Conservation (phyloP, 768 basidiomycete species). For the Lactarius pseudohatsudake region DNA sequence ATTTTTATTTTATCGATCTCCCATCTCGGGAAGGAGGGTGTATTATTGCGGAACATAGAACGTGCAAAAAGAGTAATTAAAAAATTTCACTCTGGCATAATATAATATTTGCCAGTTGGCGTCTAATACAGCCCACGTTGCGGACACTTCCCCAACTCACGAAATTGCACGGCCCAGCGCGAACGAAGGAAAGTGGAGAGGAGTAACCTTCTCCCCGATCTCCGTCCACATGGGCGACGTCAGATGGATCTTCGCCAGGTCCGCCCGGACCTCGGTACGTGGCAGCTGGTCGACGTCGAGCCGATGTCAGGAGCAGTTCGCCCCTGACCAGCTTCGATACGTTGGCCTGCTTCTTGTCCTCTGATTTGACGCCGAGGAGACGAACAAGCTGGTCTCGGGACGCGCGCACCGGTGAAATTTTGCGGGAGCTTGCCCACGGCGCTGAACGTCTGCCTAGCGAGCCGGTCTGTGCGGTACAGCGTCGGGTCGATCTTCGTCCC, state of each 20-base stretch:
- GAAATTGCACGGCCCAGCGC: too few species aligned
- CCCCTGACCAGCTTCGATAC: constrained; percentile 88
- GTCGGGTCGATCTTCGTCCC: constrained; percentile 97
- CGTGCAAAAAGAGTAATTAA: too few species aligned
- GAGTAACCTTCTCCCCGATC: constrained; percentile 87
- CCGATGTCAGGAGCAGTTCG: constrained; percentile 97
- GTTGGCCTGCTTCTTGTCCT: constrained; percentile 98
- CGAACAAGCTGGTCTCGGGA: constrained; percentile 86
- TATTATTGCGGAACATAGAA: too few species aligned
- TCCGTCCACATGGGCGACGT: constrained; percentile 96
- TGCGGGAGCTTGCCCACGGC: constrained; percentile 88
- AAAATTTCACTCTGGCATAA: too few species aligned
- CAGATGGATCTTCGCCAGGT: constrained; percentile 90
- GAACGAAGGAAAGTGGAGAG: too few species aligned
- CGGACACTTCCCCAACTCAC: too few species aligned
- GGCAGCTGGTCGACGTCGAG: constrained; percentile 94
- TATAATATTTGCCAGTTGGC: too few species aligned
- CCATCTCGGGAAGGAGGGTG: too few species aligned
- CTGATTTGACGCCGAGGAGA: constrained; percentile 93
- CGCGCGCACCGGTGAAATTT: constrained; percentile 74
- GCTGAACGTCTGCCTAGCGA: constrained; percentile 94
- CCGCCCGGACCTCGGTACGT: constrained; percentile 93
- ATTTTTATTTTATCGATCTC: too few species aligned
- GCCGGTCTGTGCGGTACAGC: constrained; percentile 91
- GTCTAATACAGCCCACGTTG: not conserved